Conservation (phyloP, 176 grass and related monocot genomes). For the Oryza nivara region DNA sequence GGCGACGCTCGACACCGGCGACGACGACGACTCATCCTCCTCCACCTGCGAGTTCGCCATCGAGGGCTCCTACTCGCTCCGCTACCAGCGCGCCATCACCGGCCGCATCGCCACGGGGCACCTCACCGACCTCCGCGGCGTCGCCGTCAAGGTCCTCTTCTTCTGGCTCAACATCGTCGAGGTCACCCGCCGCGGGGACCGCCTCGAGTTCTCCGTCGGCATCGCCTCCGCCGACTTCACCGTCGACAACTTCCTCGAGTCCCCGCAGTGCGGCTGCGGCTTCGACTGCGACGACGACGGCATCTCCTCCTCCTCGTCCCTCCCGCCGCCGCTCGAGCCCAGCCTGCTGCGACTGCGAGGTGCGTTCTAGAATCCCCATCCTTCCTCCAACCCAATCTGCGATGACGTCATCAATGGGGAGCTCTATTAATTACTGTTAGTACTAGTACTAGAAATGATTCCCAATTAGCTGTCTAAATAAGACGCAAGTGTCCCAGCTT, state of each 20-base stretch:
- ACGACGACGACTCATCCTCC: not conserved
- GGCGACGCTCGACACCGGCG: slow-evolving; percentile 43
- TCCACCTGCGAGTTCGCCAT: slow-evolving; percentile 80
- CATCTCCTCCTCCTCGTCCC: not conserved
- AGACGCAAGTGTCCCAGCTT: slow-evolving; percentile 29
- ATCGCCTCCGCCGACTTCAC: slow-evolving; percentile 83
- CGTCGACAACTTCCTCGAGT: slow-evolving; percentile 76
- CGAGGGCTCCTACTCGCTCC: slow-evolving; percentile 81
- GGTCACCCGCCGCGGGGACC: slow-evolving; percentile 62
- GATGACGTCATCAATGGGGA: not conserved
- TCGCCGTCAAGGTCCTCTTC: slow-evolving; percentile 88
- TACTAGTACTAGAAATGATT: not conserved
- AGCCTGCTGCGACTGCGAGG: slow-evolving; percentile 49
- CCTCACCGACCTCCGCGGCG: slow-evolving; percentile 64
- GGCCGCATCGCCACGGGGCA: slow-evolving; percentile 58
- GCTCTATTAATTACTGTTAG: not conserved
- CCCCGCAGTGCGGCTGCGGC: slow-evolving; percentile 64
- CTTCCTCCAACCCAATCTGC: not conserved
- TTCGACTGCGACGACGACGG: slow-evolving; percentile 82
- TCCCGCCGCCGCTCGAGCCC: not conserved
- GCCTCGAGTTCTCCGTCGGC: slow-evolving; percentile 87
- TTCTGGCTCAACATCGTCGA: slow-evolving; percentile 94
- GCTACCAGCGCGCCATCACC: slow-evolving; percentile 75
- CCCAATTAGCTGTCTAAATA: slow-evolving; percentile 35
- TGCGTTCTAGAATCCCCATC: slow-evolving; percentile 45